Base-by-base conservation (phyloP, 2,329 filamentous ascomycete genomes). In the Paraphoma sp. region DNA sequence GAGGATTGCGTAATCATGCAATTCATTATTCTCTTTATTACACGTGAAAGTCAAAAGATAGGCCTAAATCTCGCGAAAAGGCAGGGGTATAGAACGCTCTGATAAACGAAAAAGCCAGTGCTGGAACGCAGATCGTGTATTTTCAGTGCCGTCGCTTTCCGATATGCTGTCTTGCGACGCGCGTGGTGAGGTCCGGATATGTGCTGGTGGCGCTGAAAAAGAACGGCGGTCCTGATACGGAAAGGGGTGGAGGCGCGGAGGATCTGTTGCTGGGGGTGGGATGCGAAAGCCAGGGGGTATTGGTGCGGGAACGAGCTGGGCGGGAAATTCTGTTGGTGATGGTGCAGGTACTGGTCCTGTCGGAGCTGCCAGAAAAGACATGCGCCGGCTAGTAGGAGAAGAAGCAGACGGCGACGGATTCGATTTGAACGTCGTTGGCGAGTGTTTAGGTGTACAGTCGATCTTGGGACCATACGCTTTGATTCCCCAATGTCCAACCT, bases 71-170 rank as follows among this genome's bases (percentile, higher is more conserved):
- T 59, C 53, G 28, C 56, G 53, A 31, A 63, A 61, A 28, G 52
- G 43, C 48, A 53, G 54, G 58, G 61, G 61, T 62, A 63, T 63
- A 31, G 47, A 48, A 36, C 51, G 46, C 47, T 52, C 49, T 11
- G 61, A 54, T 28, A 63, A 62, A 36, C 55, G 46, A 5, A 56
- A 57, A 45, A 63, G 54, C 55, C 60, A 63, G 11, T 60, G 45
- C 41, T 56, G 53, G 33, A 63, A 61, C 14, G 53, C 44, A 14
- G 33, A 36, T 10, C 9, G 33, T 36, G 33, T 6, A 36, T 14
- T 36, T 36, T 36, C 33, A 23, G 23, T 23, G 23, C 23, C 23
- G 5, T 23, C 23, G 23, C 23, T 5, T 23, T 23, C 23, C 23
- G 23, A 23, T 5, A 23, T 5, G 23, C 5, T 23, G 23, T 23